Base-by-base conservation (phyloP, 169 alveolate genomes). In the Plasmodium sp. region DNA sequence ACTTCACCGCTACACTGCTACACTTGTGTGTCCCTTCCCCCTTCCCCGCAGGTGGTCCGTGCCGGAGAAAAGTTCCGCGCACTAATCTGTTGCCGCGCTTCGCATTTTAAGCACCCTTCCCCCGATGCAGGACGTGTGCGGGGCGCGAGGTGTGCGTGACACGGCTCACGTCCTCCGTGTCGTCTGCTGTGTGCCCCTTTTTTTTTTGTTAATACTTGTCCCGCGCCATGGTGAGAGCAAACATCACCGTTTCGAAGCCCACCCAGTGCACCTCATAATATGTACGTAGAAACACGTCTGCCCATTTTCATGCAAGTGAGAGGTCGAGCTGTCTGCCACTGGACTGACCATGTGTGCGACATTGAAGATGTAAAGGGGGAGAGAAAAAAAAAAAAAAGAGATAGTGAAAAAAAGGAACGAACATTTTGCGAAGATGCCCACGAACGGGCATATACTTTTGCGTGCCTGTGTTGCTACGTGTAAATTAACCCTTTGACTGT, bases 21-120 rank as follows among this genome's bases (percentile, higher is more conserved):
- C 14, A 58, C 41, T 16, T 54, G 41, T 83, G 3, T 31, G 43
- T 41, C 58, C 18, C 0, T 27, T 56, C 3, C 73, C 41, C 72
- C n/a, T 58, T 82, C 71, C 45, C 22, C 27, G n/a, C 22, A 83
- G 91, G 91, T 83, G 91, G 91, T 83, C 91, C 27, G 81, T 83
- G 12, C 91, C 91, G 80, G 39, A 83, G 45, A 45, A 22, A 31
- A 45, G 91, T 54, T 51, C 79, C 10, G 81, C 58, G 16, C 91
- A 83, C 31, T 83, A 83, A 31, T 7, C 34, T 16, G 71, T 58
- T 34, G 39, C 62, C 31, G 2, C 43, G 36, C 27, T 67, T 67
- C 39, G 33, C 77, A 67, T 67, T 67, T 67, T 67, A 18, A 31
- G 39, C 31, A 67, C 7, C 39, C 14, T 67, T 18, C 12, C 39